phyloP scores from a whole-genome alignment of 164 flowering plant species.

The Brasenia schreberi region DNA sequence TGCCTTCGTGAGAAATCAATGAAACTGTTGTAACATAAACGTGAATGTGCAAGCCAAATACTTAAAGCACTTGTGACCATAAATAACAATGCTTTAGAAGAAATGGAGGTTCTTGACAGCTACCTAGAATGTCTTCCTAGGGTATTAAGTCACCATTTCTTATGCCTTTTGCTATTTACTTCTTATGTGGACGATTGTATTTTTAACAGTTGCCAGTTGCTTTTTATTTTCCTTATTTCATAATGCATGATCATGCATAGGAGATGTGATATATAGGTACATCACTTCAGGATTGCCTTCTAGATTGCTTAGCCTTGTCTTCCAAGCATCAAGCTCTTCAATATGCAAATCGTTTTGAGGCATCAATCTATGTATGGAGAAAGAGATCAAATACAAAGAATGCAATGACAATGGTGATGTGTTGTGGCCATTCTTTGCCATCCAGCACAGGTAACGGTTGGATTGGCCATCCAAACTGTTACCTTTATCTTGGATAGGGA shows the following conservation, averaged over 20 bases:
- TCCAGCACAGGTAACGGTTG: too few relatives aligned
- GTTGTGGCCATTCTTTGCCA: too few relatives aligned
- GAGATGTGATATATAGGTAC: conserved; percentile 3
- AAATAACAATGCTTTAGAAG: conserved; percentile 3
- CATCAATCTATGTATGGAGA: conserved; percentile 40
- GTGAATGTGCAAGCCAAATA: conserved; percentile 4
- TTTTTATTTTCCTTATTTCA: background rate
- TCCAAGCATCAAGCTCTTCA: conserved; percentile 38
- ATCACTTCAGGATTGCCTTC: conserved; percentile 20
- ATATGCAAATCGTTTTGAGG: conserved; percentile 46
- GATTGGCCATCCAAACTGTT: too few relatives aligned
- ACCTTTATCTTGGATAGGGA: too few relatives aligned
- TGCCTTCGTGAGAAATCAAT: conserved; percentile 4
- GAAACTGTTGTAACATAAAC: conserved; percentile 5
- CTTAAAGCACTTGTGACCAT: conserved; percentile 5
- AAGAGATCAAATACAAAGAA: conserved; percentile 6
- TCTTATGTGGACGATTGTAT: background rate
- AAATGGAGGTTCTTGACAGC: conserved; percentile 3
- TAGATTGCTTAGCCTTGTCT: conserved; percentile 39
- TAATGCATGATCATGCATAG: conserved; percentile 1
- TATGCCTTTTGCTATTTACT: background rate
- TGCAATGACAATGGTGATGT: background rate
- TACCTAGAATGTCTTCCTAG: conserved; percentile 3
- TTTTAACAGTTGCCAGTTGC: too few relatives aligned
- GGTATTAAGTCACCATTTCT: background rate